Evolutionary conservation across 2,329 filamentous ascomycete species (phyloP).

Genomic region (Monosporascus sp.): DNA sequence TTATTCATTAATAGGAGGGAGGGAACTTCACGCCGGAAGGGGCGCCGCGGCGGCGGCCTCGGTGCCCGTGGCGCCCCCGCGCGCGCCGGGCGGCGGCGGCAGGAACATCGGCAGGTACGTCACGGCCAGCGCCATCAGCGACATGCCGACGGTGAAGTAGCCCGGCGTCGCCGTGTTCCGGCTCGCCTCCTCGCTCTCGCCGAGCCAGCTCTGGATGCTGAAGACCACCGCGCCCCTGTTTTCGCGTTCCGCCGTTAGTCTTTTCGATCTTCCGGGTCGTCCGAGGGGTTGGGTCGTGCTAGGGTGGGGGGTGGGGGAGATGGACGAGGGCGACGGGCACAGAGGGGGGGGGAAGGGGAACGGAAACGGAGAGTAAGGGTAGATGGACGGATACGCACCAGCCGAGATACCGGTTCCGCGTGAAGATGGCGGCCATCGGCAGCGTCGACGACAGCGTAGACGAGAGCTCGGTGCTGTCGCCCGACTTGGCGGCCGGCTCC

Average conservation of each 20-base stretch:
- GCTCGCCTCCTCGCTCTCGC: slow-evolving; percentile 63
- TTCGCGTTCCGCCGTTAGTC: neutral
- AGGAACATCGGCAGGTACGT: slow-evolving; percentile 48
- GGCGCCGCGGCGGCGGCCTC: slow-evolving; percentile 24
- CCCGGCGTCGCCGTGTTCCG: slow-evolving; percentile 63
- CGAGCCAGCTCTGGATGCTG: slow-evolving; percentile 70
- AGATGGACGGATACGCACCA: slow-evolving; percentile 41
- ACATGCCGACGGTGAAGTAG: slow-evolving; percentile 72
- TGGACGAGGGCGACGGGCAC: too few relatives aligned
- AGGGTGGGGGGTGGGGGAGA: too few relatives aligned
- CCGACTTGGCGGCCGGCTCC: slow-evolving; percentile 61
- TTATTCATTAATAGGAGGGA: slow-evolving; percentile 13
- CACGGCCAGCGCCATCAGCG: slow-evolving; percentile 56
- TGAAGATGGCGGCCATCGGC: slow-evolving; percentile 95
- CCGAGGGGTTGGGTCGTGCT: too few relatives aligned
- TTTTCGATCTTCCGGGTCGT: neutral
- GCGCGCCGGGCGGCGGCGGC: slow-evolving; percentile 32
- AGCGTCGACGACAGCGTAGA: slow-evolving; percentile 71
- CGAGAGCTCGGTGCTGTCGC: slow-evolving; percentile 62
- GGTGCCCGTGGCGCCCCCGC: slow-evolving; percentile 24
- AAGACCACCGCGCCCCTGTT: slow-evolving; percentile 67
- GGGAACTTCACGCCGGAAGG: slow-evolving; percentile 3
- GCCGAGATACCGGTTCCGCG: slow-evolving; percentile 74
- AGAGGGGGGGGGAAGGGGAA: neutral
- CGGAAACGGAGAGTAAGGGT: neutral